Conservation (phyloP, 495 filamentous ascomycete genomes). For the Aspergillus bridgeri region DNA sequence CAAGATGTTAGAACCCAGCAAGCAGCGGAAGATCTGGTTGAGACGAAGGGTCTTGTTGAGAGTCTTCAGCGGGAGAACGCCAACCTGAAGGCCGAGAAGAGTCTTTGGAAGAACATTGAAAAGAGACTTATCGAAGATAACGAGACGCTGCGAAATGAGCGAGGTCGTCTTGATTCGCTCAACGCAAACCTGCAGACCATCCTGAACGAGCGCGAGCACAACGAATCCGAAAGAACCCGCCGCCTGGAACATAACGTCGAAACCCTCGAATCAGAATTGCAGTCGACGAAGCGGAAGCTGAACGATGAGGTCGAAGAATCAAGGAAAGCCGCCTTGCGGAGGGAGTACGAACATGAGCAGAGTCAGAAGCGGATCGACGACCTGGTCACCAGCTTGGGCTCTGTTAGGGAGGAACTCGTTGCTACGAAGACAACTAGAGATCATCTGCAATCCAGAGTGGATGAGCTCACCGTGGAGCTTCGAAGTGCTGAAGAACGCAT, state of each 20-base stretch:
- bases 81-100: constrained; percentile 90
- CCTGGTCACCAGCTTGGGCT: constrained; percentile 70
- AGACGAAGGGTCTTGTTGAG: constrained; percentile 74
- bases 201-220: constrained; percentile 83
- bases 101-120: constrained; percentile 87
- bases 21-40: constrained; percentile 87
- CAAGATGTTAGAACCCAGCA: constrained; percentile 88
- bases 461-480: constrained; percentile 84
- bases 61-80: constrained; percentile 86
- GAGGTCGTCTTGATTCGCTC: constrained; percentile 71
- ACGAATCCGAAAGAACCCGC: constrained; percentile 75
- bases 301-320: constrained; percentile 78
- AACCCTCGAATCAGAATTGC: constrained; percentile 71
- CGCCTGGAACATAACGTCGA: constrained; percentile 74
- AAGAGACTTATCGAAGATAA: constrained; percentile 82
- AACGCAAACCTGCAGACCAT: constrained; percentile 79
- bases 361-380: constrained; percentile 87
- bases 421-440: constrained; percentile 81
- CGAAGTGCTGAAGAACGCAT: constrained; percentile 82
- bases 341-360: constrained; percentile 85
- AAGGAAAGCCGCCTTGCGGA: constrained; percentile 72
- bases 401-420: constrained; percentile 77
- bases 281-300: constrained; percentile 75
- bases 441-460: constrained; percentile 79
- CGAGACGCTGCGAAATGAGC: constrained; percentile 77